Conservation (phyloP, 805 yeast genomes). For the Candida verbasci region DNA sequence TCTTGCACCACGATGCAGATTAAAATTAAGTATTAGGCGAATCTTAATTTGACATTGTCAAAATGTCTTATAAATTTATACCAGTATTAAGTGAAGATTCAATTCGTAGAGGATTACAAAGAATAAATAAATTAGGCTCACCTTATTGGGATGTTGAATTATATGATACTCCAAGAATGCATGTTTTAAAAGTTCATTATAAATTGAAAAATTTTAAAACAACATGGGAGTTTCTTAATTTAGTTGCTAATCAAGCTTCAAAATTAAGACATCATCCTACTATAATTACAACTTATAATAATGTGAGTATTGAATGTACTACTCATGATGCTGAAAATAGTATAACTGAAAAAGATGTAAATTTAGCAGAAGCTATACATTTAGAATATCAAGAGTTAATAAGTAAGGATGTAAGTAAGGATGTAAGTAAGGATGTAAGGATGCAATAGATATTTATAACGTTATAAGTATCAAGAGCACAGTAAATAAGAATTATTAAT, state of each 20-base stretch:
- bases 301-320: conserved; percentile 48
- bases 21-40: not conserved
- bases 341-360: conserved; percentile 52
- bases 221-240: conserved; percentile 65
- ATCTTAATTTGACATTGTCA: not conserved
- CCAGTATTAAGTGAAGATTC: not conserved
- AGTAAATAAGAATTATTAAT: not conserved
- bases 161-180: conserved; percentile 3
- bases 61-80: conserved; percentile 1
- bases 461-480: too few relatives aligned
- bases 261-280: conserved; percentile 67
- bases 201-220: conserved; percentile 49
- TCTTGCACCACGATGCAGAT: not conserved
- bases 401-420: not conserved
- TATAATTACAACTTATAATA: conserved; percentile 58
- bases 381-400: conserved; percentile 7
- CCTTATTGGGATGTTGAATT: conserved; percentile 4
- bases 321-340: conserved; percentile 61
- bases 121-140: conserved; percentile 1
- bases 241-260: conserved; percentile 55
- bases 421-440: too few relatives aligned
- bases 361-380: conserved; percentile 45
- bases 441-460: too few relatives aligned
- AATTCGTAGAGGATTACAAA: conserved; percentile 1
- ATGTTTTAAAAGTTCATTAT: conserved; percentile 11